phyloP scores from a whole-genome alignment of 148 eudicot species.

The Hydrangea macrophylla region DNA sequence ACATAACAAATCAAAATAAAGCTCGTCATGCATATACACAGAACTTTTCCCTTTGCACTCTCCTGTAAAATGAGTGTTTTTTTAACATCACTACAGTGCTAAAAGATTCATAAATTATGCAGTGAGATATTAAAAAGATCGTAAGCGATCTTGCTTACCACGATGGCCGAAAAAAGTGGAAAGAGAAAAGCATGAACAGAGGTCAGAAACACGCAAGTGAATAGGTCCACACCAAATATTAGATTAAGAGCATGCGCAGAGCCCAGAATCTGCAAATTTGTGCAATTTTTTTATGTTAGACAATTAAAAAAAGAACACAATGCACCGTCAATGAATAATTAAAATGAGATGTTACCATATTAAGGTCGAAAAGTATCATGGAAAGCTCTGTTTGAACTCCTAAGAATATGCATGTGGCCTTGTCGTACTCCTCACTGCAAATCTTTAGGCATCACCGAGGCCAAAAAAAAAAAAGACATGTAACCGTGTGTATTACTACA shows the following conservation, averaged over 20 bases:
- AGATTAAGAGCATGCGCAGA: conserved; percentile 77
- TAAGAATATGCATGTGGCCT: conserved; percentile 56
- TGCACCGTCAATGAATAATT: not conserved
- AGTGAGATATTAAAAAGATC: not conserved
- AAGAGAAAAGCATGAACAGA: conserved; percentile 54
- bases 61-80: conserved; percentile 41
- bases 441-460: conserved; percentile 49
- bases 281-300: conserved; percentile 3
- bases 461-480: not conserved
- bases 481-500: not conserved
- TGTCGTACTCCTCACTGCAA: conserved; percentile 75
- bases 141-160: conserved; percentile 43
- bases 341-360: conserved; percentile 51
- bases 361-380: conserved; percentile 67
- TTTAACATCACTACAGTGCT: conserved; percentile 5
- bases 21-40: conserved; percentile 52
- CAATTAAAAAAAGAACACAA: conserved; percentile 7
- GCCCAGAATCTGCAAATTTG: conserved; percentile 64
- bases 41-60: conserved; percentile 47
- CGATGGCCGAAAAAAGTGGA: conserved; percentile 60
- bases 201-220: conserved; percentile 64
- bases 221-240: conserved; percentile 63
- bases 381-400: conserved; percentile 82
- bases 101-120: not conserved
- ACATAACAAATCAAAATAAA: conserved; percentile 43